Evolutionary conservation across 2,329 filamentous ascomycete species (phyloP).

Genomic region (Trichoderma atroviride): DNA sequence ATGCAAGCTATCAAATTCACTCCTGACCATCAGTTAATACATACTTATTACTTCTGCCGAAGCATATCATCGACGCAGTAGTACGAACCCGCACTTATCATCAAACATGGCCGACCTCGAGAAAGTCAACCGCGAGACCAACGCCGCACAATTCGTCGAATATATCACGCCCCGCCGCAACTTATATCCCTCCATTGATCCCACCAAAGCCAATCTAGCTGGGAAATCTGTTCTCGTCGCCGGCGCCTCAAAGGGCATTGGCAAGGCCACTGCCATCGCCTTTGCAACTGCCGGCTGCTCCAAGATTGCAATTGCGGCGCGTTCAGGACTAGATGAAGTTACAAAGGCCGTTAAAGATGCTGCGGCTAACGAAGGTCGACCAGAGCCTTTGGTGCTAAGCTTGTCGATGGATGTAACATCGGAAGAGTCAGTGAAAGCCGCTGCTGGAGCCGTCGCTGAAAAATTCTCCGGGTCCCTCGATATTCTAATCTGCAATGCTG

Average conservation of each 20-base stretch:
- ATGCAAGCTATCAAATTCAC: neutral
- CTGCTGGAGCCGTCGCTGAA: conserved; percentile 34
- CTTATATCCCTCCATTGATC: conserved; percentile 56
- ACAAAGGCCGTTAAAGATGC: conserved; percentile 42
- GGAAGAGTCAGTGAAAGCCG: conserved; percentile 38
- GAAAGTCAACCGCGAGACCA: neutral
- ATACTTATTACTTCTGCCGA: neutral
- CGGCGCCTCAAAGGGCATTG: conserved; percentile 59
- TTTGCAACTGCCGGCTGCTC: conserved; percentile 58
- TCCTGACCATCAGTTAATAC: neutral
- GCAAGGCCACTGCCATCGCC: conserved; percentile 55
- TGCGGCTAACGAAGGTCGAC: conserved; percentile 8
- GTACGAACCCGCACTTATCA: neutral
- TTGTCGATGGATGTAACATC: conserved; percentile 46
- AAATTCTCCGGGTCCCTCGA: conserved; percentile 41
- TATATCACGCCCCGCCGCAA: conserved; percentile 36
- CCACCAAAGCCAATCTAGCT: conserved; percentile 40
- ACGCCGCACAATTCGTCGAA: neutral
- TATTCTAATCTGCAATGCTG: conserved; percentile 49
- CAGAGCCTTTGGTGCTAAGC: conserved; percentile 42
- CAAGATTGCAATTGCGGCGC: conserved; percentile 56
- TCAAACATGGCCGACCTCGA: neutral
- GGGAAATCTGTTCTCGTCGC: conserved; percentile 53
- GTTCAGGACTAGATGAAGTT: conserved; percentile 48
- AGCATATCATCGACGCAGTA: neutral